Base-by-base conservation (phyloP, 352 stramenopile genomes). In the Pythium guiyangense region DNA sequence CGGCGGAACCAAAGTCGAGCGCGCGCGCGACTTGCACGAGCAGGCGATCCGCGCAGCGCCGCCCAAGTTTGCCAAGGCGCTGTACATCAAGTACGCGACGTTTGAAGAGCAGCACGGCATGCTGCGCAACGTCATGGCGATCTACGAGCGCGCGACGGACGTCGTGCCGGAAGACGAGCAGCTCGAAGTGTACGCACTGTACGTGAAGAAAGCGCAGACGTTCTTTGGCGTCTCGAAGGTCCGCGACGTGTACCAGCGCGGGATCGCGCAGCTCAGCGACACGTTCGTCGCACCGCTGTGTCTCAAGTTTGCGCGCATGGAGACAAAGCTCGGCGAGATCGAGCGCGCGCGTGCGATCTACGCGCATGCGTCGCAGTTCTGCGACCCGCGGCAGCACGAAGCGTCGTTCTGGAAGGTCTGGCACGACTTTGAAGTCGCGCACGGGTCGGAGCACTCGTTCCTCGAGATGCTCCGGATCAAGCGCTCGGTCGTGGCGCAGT, bases 401-500 rank as follows among this genome's bases (percentile, higher is more conserved):
- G 82, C 77, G 3, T 83, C 86, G 29, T 99, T 99, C 66, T 99
- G 97, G 97, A 90, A 89, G 34, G 64, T 88, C 14, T 99, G 97
- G 97, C 81, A 96, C 64, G 90, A 97, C 17, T 98, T 98, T 59
- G 94, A 98, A 63, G 89, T 98, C 12, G 84, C 90, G 11, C 89
- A 99, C 67, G 98, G 98, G 17, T 91, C 82, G 57, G 96, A 99
- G 68, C 96, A 99, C 55, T 99, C 96, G 15, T 99, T 99, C 74
- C 70, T 97, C 20, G 97, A 99, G 63, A 99, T 99, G 97, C 73
- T 99, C 22, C 89, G 97, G 12, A 93, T 99, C 52, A 99, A 99
- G 71, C 88, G 97, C 35, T 97, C 88, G 25, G 97, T 99, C 1
- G 83, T 98, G 58, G 96, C 94, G 43, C 88, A 97, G 57, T 99